A percentile compares a stretch with the other conserved stretches of the same genome.
Conservation (phyloP, 2,329 filamentous ascomycete species). For the Colletotrichum sp. region DNA sequence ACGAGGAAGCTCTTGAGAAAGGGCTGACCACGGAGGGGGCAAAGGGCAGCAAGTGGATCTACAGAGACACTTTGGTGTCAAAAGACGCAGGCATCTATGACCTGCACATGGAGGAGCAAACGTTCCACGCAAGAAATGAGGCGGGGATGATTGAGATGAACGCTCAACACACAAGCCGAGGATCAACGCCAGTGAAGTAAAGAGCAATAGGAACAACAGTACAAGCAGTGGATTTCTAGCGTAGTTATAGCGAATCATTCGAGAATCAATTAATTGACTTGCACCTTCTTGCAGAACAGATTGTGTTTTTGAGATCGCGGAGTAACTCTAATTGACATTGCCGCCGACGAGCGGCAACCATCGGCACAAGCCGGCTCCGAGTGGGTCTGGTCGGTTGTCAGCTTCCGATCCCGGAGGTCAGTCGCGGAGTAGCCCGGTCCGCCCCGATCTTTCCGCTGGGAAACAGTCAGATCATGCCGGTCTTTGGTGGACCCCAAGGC, state of each 20-base stretch:
- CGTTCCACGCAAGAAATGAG: not conserved
- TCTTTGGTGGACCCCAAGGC: not conserved
- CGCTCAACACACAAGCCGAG: not conserved
- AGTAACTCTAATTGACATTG: not conserved
- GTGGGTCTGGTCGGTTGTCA: not conserved
- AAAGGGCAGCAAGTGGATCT: conserved; percentile 8
- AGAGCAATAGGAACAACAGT: not conserved
- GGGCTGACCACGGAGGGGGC: not conserved
- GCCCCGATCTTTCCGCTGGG: not conserved
- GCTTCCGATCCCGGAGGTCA: conserved; percentile 1
- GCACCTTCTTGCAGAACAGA: not conserved
- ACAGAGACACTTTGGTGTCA: conserved; percentile 2
- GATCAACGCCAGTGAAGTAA: not conserved
- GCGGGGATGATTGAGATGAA: conserved; percentile 14
- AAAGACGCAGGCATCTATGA: conserved; percentile 12
- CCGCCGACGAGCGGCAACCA: not conserved
- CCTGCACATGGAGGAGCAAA: conserved; percentile 19
- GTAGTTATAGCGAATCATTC: not conserved
- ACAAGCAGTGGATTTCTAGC: not conserved
- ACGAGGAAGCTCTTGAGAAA: not conserved
- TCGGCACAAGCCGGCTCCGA: conserved; percentile 8
- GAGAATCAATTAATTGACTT: not conserved
- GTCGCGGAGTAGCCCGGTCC: not conserved
- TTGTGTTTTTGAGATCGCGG: not conserved
- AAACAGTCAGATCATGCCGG: not conserved